Evolutionary conservation across 768 basidiomycete species (phyloP), one percentile per base, ranked within the genome.

Genomic region (Leccinellum luteum): DNA sequence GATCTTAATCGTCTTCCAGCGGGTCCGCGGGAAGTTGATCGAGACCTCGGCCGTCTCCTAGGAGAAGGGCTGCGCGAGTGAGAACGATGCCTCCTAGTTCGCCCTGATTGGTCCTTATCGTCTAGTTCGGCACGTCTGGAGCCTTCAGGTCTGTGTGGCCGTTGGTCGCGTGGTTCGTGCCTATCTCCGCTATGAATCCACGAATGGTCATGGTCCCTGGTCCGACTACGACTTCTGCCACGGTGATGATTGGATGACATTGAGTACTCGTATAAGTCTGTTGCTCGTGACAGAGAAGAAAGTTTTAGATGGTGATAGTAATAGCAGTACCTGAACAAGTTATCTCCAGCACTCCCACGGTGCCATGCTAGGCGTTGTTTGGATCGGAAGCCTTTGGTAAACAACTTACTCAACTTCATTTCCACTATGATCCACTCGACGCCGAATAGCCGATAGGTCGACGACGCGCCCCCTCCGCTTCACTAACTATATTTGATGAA

Each of bases 341-440:
- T 31, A 38, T 43, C 7, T 53, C 23, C 3, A 25, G 30, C 14
- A 38, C 17, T 52, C 52, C 48, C 38, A 54, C 48, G 19, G 14
- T 8, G 34, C 45, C 13, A 43, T 13, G n/a, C 30, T 10, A n/a
- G 32, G 41, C 28, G 58, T 67, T 69, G 69, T 72, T 69, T 69
- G 69, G 66, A 64, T 54, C 60, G 27, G n/a, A 66, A 43, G 70
- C 55, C 35, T 59, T 66, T 61, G 63, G 56, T 43, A 69, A 69
- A 69, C 70, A 72, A 69, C 45, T 47, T 47, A 27, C 21, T 17
- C n/a, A 31, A 47, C 45, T 48, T 54, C 49, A 44, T 53, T 21
- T 55, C 15, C 41, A 19, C 19, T 32, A n/a, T n/a, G 51, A 68
- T 55, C 64, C 66, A 64, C 65, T 44, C 56, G 23, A 48, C 17